These are phyloP conservation scores for Agarophyton chilense DNA, from an alignment of 23 red algal genomes.

Conservation along the genomic window DNA sequence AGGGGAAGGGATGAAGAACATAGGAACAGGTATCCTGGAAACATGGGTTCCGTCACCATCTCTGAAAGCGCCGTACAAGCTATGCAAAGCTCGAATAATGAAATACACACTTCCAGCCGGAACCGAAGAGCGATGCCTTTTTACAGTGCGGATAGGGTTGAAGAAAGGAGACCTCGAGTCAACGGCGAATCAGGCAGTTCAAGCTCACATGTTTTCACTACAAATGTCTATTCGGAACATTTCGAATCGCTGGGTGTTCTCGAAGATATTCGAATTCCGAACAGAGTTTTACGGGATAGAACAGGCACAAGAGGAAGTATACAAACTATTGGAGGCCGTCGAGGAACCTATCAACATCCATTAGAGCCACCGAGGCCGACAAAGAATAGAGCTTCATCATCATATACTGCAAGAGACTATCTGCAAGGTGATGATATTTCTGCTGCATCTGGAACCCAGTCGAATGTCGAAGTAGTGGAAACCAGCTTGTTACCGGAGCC, in stretches of 20 bases:
- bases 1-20: background rate
- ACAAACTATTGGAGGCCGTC: background rate
- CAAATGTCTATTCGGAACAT: slow-evolving; percentile 56
- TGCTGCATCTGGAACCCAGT: background rate
- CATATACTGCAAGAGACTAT: slow-evolving; percentile 48
- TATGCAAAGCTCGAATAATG: background rate
- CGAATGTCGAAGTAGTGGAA: background rate
- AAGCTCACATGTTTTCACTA: slow-evolving; percentile 63
- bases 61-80: background rate
- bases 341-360: background rate
- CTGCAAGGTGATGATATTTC: background rate
- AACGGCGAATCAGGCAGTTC: background rate
- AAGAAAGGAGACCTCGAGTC: background rate
- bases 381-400: background rate
- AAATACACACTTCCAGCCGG: background rate
- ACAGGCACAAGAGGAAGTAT: no score
- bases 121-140: slow-evolving; percentile 4
- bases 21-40: background rate
- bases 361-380: background rate
- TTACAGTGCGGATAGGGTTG: slow-evolving; percentile 21
- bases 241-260: slow-evolving; percentile 30
- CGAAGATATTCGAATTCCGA: background rate
- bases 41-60: background rate
- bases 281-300: background rate
- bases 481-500: background rate